Base-by-base conservation (phyloP, 768 basidiomycete genomes). In the Gyrodon lividus region DNA sequence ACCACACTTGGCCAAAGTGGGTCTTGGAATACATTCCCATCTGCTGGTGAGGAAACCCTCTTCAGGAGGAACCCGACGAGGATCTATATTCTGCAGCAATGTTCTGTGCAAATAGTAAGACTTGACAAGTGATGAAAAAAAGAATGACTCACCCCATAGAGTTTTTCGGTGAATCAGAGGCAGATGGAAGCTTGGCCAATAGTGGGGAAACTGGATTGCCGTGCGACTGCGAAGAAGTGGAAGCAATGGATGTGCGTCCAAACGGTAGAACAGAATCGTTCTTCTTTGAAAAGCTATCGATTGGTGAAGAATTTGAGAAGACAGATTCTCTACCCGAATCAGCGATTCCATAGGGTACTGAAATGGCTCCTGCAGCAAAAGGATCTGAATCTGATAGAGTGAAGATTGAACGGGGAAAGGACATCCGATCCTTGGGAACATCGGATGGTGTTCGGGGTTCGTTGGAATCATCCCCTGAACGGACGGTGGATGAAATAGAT, bases 311-410 rank as follows among this genome's bases (percentile, higher is more conserved):
- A 53, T 75, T 77, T 0, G 84, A 83, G 59, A 79, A 77, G 13
- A 72, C 75, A 20, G 83, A 83, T 24, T 80, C 69, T 50, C 76
- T 75, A 60, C 71, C 77, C 19, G 71, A 74, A 57, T 79, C 78
- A n/a, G 37, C 39, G 51, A 67, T 38, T 39, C 66, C 59, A 47
- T 54, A 71, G 69, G 67, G 70, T 57, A 77, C 56, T 20, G 78
- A 63, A 31, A 79, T 71, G 38, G 73, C 72, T 39, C 74, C 73
- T 17, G 78, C 74, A 23, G 81, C 82, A 59, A 87, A 86, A 5
- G 85, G 85, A 70, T 87, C 84, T 6, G 72, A 52, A 58, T 87
- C 86, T 9, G 82, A 80, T 20, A 84, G 72, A 4, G 84, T 84
- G 47, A 86, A 62, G 49, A 87, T 68, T 2, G 86, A 86, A 47